A percentile compares a stretch with the other conserved stretches of the same genome.
These are phyloP conservation scores for Microthlaspi erraticum DNA, from an alignment of 345 rosid species.

Conservation along the genomic window DNA sequence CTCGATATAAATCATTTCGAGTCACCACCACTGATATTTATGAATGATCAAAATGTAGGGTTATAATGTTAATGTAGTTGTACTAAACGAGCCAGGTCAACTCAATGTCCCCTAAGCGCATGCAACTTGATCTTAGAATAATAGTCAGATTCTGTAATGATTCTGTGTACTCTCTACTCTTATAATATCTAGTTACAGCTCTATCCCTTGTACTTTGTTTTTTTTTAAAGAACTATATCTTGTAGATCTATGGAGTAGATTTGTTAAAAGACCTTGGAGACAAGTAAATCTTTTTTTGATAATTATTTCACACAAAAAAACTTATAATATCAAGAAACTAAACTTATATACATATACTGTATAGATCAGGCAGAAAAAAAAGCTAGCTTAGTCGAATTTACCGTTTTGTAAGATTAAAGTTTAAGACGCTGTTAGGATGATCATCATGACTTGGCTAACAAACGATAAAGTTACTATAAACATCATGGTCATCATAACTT, in stretches of 20 bases:
- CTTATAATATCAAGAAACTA: slow-evolving; percentile 7
- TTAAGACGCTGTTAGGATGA: background rate
- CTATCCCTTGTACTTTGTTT: slow-evolving; percentile 39
- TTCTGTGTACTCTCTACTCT: slow-evolving; percentile 40
- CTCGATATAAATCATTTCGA: too few relatives aligned
- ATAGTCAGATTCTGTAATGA: slow-evolving; percentile 42
- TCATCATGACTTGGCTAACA: slow-evolving; percentile 6
- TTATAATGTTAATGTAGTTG: slow-evolving; percentile 13
- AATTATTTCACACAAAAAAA: background rate
- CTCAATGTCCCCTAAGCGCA: slow-evolving; percentile 17
- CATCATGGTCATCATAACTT: slow-evolving; percentile 1
- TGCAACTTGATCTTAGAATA: slow-evolving; percentile 45
- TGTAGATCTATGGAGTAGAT: slow-evolving; percentile 22
- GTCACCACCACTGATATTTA: background rate
- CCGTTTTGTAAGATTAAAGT: background rate
- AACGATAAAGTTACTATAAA: background rate
- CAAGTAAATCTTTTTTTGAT: slow-evolving; percentile 5
- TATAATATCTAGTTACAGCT: slow-evolving; percentile 32
- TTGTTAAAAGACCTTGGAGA: slow-evolving; percentile 18
- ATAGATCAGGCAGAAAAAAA: background rate
- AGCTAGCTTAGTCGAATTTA: background rate
- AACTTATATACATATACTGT: background rate
- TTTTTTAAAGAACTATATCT: slow-evolving; percentile 28
- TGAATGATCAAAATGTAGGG: slow-evolving; percentile 9
- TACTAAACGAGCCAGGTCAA: slow-evolving; percentile 41